A percentile compares a stretch with the other conserved stretches of the same genome.
phyloP scores from a whole-genome alignment of 331 rosid genomes.

The Prunus yedoensis region DNA sequence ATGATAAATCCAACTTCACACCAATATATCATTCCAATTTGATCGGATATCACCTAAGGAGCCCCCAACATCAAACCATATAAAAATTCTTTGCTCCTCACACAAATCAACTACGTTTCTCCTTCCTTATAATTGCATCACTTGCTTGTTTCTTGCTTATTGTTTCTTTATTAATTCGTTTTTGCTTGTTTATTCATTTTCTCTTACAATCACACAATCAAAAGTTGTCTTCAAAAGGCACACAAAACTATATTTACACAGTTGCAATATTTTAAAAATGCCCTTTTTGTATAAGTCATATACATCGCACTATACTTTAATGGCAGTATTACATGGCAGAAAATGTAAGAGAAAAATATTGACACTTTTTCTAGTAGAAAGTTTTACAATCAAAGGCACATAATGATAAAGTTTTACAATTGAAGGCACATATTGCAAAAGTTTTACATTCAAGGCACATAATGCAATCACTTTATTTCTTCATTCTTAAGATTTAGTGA shows the following conservation, averaged over 20 bases:
- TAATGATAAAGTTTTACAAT: background rate
- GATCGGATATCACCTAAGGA: background rate
- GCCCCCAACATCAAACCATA: background rate
- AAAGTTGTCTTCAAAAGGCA: background rate
- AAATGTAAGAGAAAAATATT: too few species aligned
- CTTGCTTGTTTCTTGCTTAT: background rate
- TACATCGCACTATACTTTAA: background rate
- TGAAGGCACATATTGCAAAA: background rate
- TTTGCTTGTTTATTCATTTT: background rate
- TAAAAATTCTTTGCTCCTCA: background rate
- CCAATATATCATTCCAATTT: background rate
- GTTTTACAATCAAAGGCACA: too few species aligned
- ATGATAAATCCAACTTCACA: background rate
- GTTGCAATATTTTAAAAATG: background rate
- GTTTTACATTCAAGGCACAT: too few species aligned
- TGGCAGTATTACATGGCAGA: background rate
- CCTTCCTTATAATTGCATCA: background rate
- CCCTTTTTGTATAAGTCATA: background rate
- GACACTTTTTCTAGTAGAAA: too few species aligned
- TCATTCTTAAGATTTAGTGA: background rate
- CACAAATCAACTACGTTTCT: background rate
- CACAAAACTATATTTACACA: background rate
- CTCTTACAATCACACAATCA: background rate
- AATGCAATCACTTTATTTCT: background rate
- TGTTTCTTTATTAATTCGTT: background rate